These are phyloP conservation scores for Dovyalis caffra DNA, from an alignment of 345 rosid genomes.

Conservation along the genomic window DNA sequence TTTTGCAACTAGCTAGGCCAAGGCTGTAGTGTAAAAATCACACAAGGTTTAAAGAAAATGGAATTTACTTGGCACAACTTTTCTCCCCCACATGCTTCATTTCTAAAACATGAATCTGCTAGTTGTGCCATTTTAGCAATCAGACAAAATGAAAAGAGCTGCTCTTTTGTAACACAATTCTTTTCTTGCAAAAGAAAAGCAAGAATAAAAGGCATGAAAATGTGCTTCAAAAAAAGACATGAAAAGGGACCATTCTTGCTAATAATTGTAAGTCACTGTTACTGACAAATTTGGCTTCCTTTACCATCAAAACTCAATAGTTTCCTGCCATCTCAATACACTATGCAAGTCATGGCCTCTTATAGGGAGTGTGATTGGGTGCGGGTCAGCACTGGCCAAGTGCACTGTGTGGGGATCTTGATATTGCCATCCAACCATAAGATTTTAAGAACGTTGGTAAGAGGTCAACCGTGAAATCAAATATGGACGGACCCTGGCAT, in stretches of 20 bases:
- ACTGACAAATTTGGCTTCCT: not conserved
- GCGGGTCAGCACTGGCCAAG: not conserved
- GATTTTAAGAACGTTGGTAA: not conserved
- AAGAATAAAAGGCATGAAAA: not conserved
- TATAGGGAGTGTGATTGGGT: not conserved
- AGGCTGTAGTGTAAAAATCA: no score
- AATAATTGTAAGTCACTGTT: constrained; percentile 5
- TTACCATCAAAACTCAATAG: not conserved
- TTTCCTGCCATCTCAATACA: not conserved
- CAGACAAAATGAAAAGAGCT: not conserved
- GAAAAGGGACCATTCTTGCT: constrained; percentile 5
- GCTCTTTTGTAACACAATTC: not conserved
- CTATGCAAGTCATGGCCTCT: not conserved
- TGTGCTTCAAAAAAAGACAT: not conserved
- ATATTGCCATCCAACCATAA: not conserved
- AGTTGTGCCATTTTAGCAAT: not conserved
- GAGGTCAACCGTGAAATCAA: not conserved
- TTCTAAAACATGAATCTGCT: not conserved
- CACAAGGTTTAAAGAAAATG: not conserved
- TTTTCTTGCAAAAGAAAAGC: not conserved
- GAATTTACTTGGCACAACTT: not conserved
- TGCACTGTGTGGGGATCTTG: not conserved
- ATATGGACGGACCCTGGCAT: not conserved
- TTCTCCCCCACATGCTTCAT: not conserved
- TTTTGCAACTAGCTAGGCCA: not conserved